phyloP scores from a whole-genome alignment of 768 basidiomycete species.

The Exsudoporus frostii region DNA sequence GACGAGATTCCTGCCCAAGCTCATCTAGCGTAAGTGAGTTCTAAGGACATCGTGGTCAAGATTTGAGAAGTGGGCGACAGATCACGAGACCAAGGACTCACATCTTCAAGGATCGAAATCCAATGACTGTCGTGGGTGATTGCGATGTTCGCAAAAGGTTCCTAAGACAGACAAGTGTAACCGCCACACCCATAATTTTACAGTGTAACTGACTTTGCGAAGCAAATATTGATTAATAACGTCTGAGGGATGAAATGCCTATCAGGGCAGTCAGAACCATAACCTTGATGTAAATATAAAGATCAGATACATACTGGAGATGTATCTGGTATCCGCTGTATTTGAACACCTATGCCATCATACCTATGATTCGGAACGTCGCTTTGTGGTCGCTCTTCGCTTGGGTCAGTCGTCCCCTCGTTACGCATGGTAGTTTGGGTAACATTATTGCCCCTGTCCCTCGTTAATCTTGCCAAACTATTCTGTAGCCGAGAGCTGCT shows the following conservation, averaged over 20 bases:
- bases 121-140: conserved; percentile 6
- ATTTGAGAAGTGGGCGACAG: neutral
- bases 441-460: no score
- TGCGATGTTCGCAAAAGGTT: conserved; percentile 3
- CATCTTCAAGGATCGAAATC: conserved; percentile 7
- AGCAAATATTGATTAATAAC: conserved; percentile 3
- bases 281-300: no score
- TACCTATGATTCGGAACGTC: neutral
- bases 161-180: neutral
- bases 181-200: no score
- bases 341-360: neutral
- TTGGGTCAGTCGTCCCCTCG: neutral
- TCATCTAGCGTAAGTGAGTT: neutral
- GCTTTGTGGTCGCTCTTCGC: neutral
- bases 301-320: neutral
- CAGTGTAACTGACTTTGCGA: neutral
- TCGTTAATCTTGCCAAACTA: neutral
- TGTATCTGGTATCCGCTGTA: neutral
- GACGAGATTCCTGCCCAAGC: neutral
- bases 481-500: neutral
- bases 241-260: conserved; percentile 5
- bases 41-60: neutral
- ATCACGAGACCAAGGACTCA: neutral
- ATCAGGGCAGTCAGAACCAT: neutral
- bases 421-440: neutral